These are phyloP conservation scores for Penicillium sp. DNA, from an alignment of 2,329 filamentous ascomycete genomes.

Conservation along the genomic window DNA sequence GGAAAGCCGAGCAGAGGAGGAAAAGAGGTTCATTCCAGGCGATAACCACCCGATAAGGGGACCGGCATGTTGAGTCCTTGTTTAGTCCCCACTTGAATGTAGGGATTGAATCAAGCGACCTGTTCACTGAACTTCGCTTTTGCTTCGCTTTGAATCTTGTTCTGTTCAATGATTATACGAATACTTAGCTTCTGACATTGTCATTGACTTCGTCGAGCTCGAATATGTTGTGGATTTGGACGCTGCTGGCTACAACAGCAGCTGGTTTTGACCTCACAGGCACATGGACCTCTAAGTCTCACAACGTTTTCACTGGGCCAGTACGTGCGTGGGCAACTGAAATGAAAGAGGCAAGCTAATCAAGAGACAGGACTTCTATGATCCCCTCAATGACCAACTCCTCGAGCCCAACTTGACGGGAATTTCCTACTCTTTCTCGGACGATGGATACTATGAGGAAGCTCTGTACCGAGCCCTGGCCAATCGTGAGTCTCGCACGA, in stretches of 20 bases:
- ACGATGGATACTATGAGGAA: slow-evolving; percentile 67
- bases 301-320: slow-evolving; percentile 68
- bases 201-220: neutral
- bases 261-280: slow-evolving; percentile 59
- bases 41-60: slow-evolving; percentile 23
- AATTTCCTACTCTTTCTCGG: slow-evolving; percentile 73
- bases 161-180: neutral
- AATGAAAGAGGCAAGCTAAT: slow-evolving; percentile 10
- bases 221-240: slow-evolving; percentile 38
- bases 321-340: slow-evolving; percentile 46
- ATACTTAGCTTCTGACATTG: neutral
- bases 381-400: slow-evolving; percentile 65
- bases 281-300: slow-evolving; percentile 73
- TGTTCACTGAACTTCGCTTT: neutral
- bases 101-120: slow-evolving; percentile 16
- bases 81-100: slow-evolving; percentile 26
- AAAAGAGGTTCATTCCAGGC: slow-evolving; percentile 16
- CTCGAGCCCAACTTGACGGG: slow-evolving; percentile 68
- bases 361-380: slow-evolving; percentile 64
- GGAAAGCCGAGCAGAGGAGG: slow-evolving; percentile 12
- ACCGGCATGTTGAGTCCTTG: slow-evolving; percentile 20
- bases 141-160: neutral
- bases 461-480: slow-evolving; percentile 70
- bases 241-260: slow-evolving; percentile 42
- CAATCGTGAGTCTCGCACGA: slow-evolving; percentile 59